Base-by-base conservation (phyloP, 2,329 filamentous ascomycete genomes). In the Zymoseptoria brevis region DNA sequence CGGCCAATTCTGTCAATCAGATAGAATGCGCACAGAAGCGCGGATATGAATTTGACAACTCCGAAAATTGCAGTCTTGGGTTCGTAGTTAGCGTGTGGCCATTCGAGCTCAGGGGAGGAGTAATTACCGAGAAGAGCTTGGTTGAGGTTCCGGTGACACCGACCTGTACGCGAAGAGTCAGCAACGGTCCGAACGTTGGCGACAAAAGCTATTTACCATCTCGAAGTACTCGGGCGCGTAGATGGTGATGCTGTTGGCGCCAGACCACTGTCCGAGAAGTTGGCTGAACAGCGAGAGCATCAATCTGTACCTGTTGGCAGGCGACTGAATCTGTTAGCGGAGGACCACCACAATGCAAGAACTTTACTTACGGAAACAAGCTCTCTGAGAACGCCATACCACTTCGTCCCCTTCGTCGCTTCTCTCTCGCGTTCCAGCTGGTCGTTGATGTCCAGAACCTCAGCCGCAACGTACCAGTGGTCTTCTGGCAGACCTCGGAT, bases 151-250 rank as follows among this genome's bases (percentile, higher is more conserved):
- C 86, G 51, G 85, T 81, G 51, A 80, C 80, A 7, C 88, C 87
- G 0, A 80, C 83, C 53, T 88, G 83, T 4, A 88, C 89, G 35
- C 35, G 16, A 41, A 41, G 35, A 41, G 35, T 41, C 35, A 41
- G 35, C 35, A 16, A 41, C 11, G 9, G 11, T 41, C 16, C 13
- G 16, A 16, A 13, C 35, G 16, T 16, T 11, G 2, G 11, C 16
- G 35, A 41, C 35, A 41, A 16, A 16, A 41, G 35, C 2, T 5
- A 41, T 16, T 16, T 48, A 92, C 80, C 59, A 91, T 80, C 8
- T 77, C 79, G 72, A 93, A 92, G 56, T 91, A 82, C 61, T 90
- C 82, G 0, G 86, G 83, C 0, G 88, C 88, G 68, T 92, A 92
- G 16, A 91, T 80, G 0, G 88, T 92, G 73, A 92, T 90, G 49